Evolutionary conservation across 1,139 yeast species (phyloP).

Genomic region (Kodamaea plutei): DNA sequence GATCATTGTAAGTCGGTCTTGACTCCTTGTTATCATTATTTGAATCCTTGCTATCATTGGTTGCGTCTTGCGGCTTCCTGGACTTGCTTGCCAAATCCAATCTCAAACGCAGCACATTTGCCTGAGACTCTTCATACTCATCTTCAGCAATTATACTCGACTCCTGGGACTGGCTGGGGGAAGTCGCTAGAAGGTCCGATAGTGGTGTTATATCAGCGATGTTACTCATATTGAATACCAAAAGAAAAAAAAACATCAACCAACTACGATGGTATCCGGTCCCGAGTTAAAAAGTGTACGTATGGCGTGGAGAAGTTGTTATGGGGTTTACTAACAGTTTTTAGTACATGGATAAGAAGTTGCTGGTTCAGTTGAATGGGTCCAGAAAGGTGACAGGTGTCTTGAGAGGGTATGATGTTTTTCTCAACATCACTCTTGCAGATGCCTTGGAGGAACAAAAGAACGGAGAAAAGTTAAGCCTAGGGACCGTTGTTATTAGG

Average conservation of each 20-base stretch:
- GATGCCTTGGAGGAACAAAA: slow-evolving; percentile 64
- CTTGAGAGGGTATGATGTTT: slow-evolving; percentile 76
- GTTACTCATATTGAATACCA: slow-evolving; percentile 28
- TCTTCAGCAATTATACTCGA: slow-evolving; percentile 4
- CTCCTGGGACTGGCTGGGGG: slow-evolving; percentile 15
- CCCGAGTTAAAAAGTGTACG: slow-evolving; percentile 55
- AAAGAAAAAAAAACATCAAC: slow-evolving; percentile 3
- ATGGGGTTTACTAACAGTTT: slow-evolving; percentile 20
- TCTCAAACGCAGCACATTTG: slow-evolving; percentile 3
- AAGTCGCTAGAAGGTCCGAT: slow-evolving; percentile 23
- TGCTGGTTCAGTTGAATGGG: slow-evolving; percentile 70
- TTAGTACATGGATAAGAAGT: slow-evolving; percentile 73
- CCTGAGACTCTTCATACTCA: slow-evolving; percentile 2
- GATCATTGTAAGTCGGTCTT: too few relatives aligned
- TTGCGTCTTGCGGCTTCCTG: too few relatives aligned
- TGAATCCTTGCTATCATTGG: background rate
- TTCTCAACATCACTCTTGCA: slow-evolving; percentile 68
- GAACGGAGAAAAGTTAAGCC: slow-evolving; percentile 47
- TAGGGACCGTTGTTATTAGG: slow-evolving; percentile 57
- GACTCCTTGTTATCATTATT: too few relatives aligned
- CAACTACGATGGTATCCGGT: slow-evolving; percentile 49
- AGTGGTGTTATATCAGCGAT: slow-evolving; percentile 25
- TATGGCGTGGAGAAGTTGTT: slow-evolving; percentile 11
- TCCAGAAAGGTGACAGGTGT: slow-evolving; percentile 68
- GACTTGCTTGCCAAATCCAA: slow-evolving; percentile 4